Evolutionary conservation across 2,329 filamentous ascomycete genomes (phyloP), one percentile per base, ranked within the genome.

Genomic region (Trichophyton mentagrophytes): DNA sequence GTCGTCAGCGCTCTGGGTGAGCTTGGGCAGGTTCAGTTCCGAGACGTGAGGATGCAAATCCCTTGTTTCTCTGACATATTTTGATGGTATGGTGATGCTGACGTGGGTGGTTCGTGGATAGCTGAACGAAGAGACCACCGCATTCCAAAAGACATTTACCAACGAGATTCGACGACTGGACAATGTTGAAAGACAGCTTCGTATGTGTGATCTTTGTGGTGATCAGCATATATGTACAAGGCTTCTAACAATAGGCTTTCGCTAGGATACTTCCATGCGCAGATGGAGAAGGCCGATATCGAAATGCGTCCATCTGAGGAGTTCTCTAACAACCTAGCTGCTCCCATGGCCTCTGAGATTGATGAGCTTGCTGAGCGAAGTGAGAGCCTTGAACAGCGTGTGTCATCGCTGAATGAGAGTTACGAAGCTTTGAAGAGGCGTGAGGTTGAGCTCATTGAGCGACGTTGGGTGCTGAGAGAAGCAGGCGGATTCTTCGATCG

Each of bases 401-500:
- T 99, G 66, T 86, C 85, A 62, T 92, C 91, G 66, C 78, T 99
- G 64, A 97, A 97, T 73, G 93, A 97, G 72, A 97, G 91, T 78
- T 97, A 99, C 76, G 93, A 99, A 79, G 96, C 90, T 15, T 77
- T 99, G 73, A 97, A 97, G 83, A 96, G 93, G 79, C 86, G 92
- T 61, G 93, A 97, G 79, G 89, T 95, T 63, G 93, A 99, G 74
- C 80, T 99, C 69, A 95, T 89, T 9, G 93, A 99, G 77, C 97
- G 93, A 93, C 88, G 95, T 70, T 97, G 92, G 90, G 95, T 99
- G 58, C 77, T 99, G 62, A 86, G 90, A 65, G 93, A 99, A 81
- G 91, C 95, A 53, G 93, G 93, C 46, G 90, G 91, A 67, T 99
- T 99, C 78, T 99, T 99, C 68, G 93, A 99, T 72, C 83, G 92